phyloP scores from a whole-genome alignment of 306 rosid genomes.

The Prunus kanzakura region DNA sequence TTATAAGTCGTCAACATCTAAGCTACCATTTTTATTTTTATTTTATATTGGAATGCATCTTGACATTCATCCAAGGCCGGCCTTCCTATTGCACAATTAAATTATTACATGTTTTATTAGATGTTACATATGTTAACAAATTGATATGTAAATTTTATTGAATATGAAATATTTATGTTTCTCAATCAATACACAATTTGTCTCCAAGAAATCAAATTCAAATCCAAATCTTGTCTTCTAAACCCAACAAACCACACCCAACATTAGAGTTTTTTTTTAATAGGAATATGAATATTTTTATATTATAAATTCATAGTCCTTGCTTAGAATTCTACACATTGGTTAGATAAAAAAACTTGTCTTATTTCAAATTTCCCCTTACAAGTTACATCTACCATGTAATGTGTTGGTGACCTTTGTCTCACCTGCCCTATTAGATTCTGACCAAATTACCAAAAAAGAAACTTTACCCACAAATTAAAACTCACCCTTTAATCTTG shows the following conservation, averaged over 20 bases:
- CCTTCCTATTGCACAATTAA: neutral
- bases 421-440: neutral
- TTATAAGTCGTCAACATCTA: neutral
- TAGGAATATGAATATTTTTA: neutral
- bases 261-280: neutral
- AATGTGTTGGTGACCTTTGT: neutral
- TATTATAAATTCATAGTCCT: neutral
- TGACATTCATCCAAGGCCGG: neutral
- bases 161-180: neutral
- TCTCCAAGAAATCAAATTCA: neutral
- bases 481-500: constrained; percentile 3
- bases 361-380: constrained; percentile 18
- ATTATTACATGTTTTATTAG: too few relatives aligned
- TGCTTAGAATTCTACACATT: neutral
- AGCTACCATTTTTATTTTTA: too few relatives aligned
- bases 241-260: neutral
- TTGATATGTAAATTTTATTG: too few relatives aligned
- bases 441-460: neutral
- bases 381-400: neutral
- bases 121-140: neutral
- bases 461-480: neutral
- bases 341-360: neutral
- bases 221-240: neutral
- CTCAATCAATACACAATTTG: neutral
- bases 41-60: neutral